These are phyloP conservation scores for Ceratocystis eucalypticola DNA, from an alignment of 2,329 filamentous ascomycete genomes.

Conservation along the genomic window DNA sequence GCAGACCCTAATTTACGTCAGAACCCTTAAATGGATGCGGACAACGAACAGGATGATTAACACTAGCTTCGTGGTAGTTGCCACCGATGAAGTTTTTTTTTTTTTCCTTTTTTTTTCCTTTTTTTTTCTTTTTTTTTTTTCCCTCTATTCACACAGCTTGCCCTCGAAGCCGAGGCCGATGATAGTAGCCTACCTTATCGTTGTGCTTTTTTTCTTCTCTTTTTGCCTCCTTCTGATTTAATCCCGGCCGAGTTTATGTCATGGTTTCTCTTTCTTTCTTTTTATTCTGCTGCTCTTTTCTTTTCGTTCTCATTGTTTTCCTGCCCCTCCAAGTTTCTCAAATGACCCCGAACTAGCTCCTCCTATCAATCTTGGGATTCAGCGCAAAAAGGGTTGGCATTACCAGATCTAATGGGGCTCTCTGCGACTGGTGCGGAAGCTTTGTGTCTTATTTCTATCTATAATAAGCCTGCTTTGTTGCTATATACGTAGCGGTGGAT, in stretches of 20 bases:
- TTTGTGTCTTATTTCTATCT: constrained; percentile 1
- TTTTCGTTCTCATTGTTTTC: background rate
- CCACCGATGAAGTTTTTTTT: background rate
- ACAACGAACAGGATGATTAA: background rate
- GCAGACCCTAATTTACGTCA: background rate
- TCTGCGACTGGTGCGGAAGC: constrained; percentile 3
- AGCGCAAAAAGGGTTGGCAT: background rate
- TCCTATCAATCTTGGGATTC: background rate
- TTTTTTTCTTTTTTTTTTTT: background rate
- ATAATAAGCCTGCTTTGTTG: background rate
- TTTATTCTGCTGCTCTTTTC: background rate
- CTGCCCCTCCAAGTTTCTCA: background rate
- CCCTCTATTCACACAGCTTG: background rate
- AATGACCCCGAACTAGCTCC: background rate
- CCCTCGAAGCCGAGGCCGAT: background rate
- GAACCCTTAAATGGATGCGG: background rate
- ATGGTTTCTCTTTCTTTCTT: background rate
- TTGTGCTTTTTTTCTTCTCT: background rate
- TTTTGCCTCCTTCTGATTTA: background rate
- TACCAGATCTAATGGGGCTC: background rate
- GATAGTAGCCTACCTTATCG: background rate
- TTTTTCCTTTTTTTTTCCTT: background rate
- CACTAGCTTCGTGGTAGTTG: background rate
- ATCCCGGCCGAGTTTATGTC: constrained; percentile 2
- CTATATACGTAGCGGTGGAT: background rate